Conservation (phyloP, 2,329 filamentous ascomycete genomes). For the Phyllosticta citribraziliensis region DNA sequence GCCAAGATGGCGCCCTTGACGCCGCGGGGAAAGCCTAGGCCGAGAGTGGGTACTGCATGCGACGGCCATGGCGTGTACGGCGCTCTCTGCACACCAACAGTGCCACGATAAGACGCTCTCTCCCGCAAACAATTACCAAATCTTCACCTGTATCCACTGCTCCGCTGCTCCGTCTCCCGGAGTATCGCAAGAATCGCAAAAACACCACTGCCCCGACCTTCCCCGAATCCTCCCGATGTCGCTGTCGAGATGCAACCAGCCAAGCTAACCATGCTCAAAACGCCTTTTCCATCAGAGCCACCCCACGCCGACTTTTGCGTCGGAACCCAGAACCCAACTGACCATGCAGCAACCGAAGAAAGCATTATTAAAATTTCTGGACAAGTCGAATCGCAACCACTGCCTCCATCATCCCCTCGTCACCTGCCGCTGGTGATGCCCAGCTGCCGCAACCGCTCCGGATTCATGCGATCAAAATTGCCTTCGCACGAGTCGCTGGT, state of each 20-base stretch:
- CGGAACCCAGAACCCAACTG: not conserved
- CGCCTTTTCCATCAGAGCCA: not conserved
- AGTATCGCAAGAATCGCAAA: not conserved
- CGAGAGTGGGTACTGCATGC: not conserved
- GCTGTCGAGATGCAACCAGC: constrained; percentile 7
- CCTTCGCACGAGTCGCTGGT: constrained; percentile 25
- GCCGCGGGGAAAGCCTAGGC: not conserved
- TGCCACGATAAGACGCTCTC: not conserved
- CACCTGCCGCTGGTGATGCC: constrained; percentile 6
- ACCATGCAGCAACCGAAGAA: not conserved
- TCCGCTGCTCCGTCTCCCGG: not conserved
- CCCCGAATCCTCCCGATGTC: not conserved
- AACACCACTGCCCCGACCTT: not conserved
- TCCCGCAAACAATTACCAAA: constrained; percentile 9
- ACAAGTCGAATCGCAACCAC: constrained; percentile 12
- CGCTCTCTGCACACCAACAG: not conserved
- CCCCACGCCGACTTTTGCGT: not conserved
- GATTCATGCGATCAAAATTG: constrained; percentile 25
- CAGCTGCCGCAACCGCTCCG: constrained; percentile 23
- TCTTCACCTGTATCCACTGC: not conserved
- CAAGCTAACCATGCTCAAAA: not conserved
- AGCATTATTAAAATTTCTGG: not conserved
- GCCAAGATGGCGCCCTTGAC: constrained; percentile 11
- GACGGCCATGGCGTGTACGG: constrained; percentile 1
- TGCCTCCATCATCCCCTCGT: not conserved